Percentiles rank a stretch among this genome's conserved stretches.
Evolutionary conservation across 2,329 filamentous ascomycete species (phyloP).

Genomic region (Bimuria novae-zelandiae): DNA sequence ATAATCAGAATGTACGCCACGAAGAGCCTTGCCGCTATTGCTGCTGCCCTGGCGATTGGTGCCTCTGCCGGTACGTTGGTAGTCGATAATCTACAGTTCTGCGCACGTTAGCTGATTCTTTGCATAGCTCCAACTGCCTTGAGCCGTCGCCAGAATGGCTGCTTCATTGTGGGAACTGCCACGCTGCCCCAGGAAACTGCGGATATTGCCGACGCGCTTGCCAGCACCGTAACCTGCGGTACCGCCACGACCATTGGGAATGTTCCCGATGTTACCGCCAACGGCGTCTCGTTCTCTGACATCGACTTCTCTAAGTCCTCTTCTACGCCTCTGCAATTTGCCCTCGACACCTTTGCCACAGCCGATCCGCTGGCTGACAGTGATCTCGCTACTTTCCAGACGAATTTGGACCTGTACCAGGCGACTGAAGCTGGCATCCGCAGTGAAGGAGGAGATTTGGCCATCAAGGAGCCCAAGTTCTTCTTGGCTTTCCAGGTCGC

Average conservation of each 20-base stretch:
- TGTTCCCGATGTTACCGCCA: conserved; percentile 63
- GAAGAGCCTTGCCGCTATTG: background rate
- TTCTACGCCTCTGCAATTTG: conserved; percentile 58
- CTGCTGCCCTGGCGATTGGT: conserved; percentile 4
- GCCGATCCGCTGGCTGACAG: conserved; percentile 54
- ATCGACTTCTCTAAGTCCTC: conserved; percentile 61
- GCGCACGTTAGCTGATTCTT: background rate
- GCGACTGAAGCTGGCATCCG: conserved; percentile 65
- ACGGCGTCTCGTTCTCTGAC: conserved; percentile 55
- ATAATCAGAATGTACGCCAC: conserved; percentile 1
- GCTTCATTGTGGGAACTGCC: conserved; percentile 60
- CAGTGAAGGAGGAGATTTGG: conserved; percentile 57
- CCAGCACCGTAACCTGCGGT: conserved; percentile 57
- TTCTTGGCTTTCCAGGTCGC: conserved; percentile 64
- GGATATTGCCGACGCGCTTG: conserved; percentile 50
- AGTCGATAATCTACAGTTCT: too few relatives aligned
- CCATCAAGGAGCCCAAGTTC: conserved; percentile 67
- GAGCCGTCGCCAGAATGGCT: conserved; percentile 40
- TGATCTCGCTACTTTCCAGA: conserved; percentile 58
- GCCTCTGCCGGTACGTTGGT: background rate
- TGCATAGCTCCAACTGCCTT: conserved; percentile 2
- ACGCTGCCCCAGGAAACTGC: conserved; percentile 58
- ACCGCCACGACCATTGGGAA: conserved; percentile 55
- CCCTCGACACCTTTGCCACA: conserved; percentile 60
- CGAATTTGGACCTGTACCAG: conserved; percentile 60